Evolutionary conservation across 352 stramenopile genomes (phyloP).

Genomic region (Pythium monospermum): DNA sequence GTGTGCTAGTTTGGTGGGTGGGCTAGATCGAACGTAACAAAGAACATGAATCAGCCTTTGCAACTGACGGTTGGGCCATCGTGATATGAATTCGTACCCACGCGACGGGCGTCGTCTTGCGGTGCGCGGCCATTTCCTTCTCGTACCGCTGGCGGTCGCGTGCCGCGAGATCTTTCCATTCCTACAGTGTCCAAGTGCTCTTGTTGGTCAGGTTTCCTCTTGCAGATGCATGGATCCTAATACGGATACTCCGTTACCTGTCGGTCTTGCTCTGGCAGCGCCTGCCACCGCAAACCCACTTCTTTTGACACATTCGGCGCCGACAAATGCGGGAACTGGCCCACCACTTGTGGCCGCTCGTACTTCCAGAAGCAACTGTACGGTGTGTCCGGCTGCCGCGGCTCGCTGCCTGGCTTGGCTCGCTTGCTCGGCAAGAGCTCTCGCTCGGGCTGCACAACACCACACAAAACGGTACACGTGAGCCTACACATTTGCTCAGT

Average conservation of each 20-base stretch:
- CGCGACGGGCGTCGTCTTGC: conserved; percentile 21
- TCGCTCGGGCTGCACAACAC: background rate
- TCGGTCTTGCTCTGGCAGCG: conserved; percentile 30
- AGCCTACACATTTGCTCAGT: background rate
- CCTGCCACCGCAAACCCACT: conserved; percentile 45
- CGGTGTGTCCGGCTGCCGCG: conserved; percentile 48
- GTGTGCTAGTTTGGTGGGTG: background rate
- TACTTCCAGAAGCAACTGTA: conserved; percentile 69
- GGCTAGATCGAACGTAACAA: background rate
- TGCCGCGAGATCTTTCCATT: conserved; percentile 44
- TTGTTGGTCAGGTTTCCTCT: background rate
- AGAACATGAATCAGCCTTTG: background rate
- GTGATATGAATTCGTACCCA: background rate
- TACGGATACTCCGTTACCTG: conserved; percentile 13
- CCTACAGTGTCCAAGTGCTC: conserved; percentile 3
- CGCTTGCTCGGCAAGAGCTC: conserved; percentile 21
- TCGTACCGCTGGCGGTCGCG: conserved; percentile 49
- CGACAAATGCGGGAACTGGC: conserved; percentile 32
- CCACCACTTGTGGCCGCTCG: conserved; percentile 34
- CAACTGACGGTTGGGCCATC: background rate
- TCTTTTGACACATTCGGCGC: conserved; percentile 40
- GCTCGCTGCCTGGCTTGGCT: conserved; percentile 35
- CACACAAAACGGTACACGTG: background rate
- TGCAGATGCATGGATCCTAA: background rate
- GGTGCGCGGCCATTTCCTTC: conserved; percentile 36